Base-by-base conservation (phyloP, 2,329 filamentous ascomycete species). In the Paecilomyces sp. region DNA sequence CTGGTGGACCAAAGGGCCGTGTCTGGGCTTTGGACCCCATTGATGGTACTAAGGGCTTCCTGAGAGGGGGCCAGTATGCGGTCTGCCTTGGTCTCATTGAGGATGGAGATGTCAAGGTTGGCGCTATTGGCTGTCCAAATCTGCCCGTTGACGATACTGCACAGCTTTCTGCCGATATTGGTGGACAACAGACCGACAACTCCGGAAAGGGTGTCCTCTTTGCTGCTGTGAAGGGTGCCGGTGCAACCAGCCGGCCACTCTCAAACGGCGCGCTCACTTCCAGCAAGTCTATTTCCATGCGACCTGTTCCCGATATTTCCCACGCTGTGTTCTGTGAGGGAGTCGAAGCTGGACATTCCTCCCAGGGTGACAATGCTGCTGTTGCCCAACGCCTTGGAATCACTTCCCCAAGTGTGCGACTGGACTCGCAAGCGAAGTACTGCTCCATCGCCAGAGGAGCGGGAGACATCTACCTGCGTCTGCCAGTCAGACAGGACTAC, bases 371-470 rank as follows among this genome's bases (percentile, higher is more conserved):
- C 75, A 90, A 96, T 67, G 90, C 89, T 41, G 82, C 86, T 67
- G 95, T 99, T 70, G 91, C 94, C 6, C 77, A 85, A 68, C 89
- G 87, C 71, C 84, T 99, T 5, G 92, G 92, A 58, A 96, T 99
- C 75, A 93, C 89, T 24, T 87, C 86, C 68, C 86, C 89, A n/a
- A 92, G 89, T 66, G 92, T 99, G 61, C 86, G 93, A 65, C 94
- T 99, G 89, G 94, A 99, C 79, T 96, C 91, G 57, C 94, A 99
- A 78, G 93, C 94, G 68, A 99, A 99, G 78, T 99, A 99, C 77
- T 93, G 88, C 63, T 94, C 90, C 36, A 96, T 99, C 72, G 94
- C 94, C 36, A 84, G 94, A 63, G 94, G 94, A 54, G 92, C 92
- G 4, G 94, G 92, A 56, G 94, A 99, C 71, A 88, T 99, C 65